Base-by-base conservation (phyloP, 768 basidiomycete species). In the Lactarius vividus region DNA sequence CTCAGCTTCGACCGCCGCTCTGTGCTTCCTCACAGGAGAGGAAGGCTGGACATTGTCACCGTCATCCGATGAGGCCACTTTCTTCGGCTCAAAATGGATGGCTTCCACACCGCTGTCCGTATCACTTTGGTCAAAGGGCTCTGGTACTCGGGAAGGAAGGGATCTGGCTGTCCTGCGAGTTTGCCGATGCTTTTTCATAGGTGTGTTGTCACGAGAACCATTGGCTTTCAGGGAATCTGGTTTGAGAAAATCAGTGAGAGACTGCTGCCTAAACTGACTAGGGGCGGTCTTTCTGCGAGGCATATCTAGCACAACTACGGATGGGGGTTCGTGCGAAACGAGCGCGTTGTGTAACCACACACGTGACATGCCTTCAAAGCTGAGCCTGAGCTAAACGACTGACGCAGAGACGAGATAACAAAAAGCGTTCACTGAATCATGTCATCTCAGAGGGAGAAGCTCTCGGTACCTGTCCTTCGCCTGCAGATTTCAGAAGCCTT, bases 21-120 rank as follows among this genome's bases (percentile, higher is more conserved):
- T 71, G 33, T 42, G 61, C 53, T 4, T 54, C 66, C 42, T 70
- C 10, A 60, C 65, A 0, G 72, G 72, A 28, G 74, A 75, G 4
- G 72, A 74, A 1, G 37, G 61, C n/a, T 70, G 66, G 18, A 66
- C 55, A 16, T 74, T 73, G 20, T 74, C 73, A 13, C 72, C 72
- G 28, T 69, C 69, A 55, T 68, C 64, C 1, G 63, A 63, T 29
- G 71, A 23, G 2, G 60, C 58, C 6, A 64, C 64, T 49, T 76
- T 67, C 20, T 31, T 66, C 16, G 81, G 76, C 65, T 82, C 82
- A 58, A 89, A 83, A 53, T 72, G 81, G 57, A 88, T 85, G 31
- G 77, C 80, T 18, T 78, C 80, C 46, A 86, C 79, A 65, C 82
- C 81, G 59, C 83, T 80, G 58, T 63, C 61, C 0, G 61, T 46